phyloP scores from a whole-genome alignment of 768 basidiomycete species.

The Xerocomellus intermedius region DNA sequence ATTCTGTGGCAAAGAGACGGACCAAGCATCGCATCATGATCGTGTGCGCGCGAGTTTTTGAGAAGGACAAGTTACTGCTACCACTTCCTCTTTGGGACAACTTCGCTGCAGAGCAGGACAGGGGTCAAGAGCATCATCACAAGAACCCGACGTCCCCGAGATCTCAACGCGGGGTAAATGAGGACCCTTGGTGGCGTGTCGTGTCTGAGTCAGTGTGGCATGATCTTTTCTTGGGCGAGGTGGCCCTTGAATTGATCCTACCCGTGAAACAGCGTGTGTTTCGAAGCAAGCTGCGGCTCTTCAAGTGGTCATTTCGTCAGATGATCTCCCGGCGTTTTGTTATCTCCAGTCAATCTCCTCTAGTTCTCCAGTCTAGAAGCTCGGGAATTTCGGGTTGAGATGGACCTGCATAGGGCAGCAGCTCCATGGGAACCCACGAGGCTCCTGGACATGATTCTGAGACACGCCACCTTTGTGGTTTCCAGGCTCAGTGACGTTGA shows the following conservation, averaged over 20 bases:
- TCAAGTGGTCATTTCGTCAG: not conserved
- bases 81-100: conserved; percentile 8
- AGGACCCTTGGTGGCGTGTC: too few species aligned
- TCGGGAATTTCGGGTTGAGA: not conserved
- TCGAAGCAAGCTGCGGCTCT: not conserved
- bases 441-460: not conserved
- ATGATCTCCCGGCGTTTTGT: not conserved
- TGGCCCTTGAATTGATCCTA: not conserved
- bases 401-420: not conserved
- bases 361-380: not conserved
- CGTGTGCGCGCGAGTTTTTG: too few species aligned
- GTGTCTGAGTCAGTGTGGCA: not conserved
- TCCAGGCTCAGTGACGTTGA: not conserved
- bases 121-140: not conserved
- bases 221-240: not conserved
- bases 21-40: too few species aligned
- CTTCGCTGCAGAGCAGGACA: conserved; percentile 10
- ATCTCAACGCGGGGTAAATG: conserved; percentile 1
- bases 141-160: not conserved
- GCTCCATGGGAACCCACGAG: conserved; percentile 3
- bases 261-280: not conserved
- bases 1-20: not conserved
- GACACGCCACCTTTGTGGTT: not conserved
- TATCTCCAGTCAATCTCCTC: conserved; percentile 17
- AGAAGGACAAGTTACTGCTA: not conserved